Percentiles rank a stretch among this genome's conserved stretches.
Evolutionary conservation across 208 protist genomes (phyloP).

Genomic region (Acanthamoeba lenticulata): DNA sequence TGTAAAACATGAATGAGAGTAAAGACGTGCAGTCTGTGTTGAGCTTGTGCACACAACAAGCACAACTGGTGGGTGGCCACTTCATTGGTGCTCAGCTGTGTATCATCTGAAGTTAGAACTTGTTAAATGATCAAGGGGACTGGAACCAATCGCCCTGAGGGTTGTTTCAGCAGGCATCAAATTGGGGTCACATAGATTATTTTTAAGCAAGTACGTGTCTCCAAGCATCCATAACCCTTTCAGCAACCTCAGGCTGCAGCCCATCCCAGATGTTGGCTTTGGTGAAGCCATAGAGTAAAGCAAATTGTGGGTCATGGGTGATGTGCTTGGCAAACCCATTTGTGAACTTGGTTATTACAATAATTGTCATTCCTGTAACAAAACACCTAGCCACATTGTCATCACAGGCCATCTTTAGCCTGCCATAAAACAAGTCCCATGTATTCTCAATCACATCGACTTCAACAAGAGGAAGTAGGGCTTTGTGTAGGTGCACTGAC

Average conservation of each 20-base stretch:
- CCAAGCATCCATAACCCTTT: slow-evolving; percentile 5
- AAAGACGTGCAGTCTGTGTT: background rate
- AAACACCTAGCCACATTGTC: background rate
- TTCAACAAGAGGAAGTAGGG: too few relatives aligned
- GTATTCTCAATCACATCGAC: background rate
- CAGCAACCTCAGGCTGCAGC: background rate
- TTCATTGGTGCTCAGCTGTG: background rate
- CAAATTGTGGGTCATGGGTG: slow-evolving; percentile 26
- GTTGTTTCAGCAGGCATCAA: slow-evolving; percentile 46
- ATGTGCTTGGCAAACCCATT: slow-evolving; percentile 4
- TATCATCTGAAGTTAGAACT: background rate
- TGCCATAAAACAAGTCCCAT: background rate
- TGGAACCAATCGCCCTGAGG: background rate
- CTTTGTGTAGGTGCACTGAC: too few relatives aligned
- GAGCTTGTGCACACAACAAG: slow-evolving; percentile 21
- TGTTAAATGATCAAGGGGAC: background rate
- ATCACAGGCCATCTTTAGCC: background rate
- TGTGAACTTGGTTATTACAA: background rate
- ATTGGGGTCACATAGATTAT: background rate
- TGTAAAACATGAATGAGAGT: slow-evolving; percentile 63
- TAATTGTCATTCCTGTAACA: background rate
- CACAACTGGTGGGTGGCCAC: background rate
- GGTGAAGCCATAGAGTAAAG: slow-evolving; percentile 38
- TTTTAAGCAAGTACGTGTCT: background rate
- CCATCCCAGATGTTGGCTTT: background rate